phyloP scores from a whole-genome alignment of 148 eudicot species.

The Rhododendron mucronatum region DNA sequence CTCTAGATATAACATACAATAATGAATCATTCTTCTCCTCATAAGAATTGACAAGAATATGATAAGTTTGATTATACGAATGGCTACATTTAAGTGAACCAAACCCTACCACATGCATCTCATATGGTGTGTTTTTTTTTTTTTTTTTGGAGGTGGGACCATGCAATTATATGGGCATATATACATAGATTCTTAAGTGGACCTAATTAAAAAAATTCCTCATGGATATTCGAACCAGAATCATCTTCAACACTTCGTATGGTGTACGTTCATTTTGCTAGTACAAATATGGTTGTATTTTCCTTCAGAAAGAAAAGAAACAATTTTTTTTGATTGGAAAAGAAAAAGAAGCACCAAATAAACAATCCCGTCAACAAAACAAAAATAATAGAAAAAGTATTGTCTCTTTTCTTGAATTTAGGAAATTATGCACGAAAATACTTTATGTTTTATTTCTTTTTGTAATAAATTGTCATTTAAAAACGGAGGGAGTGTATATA shows the following conservation, averaged over 20 bases:
- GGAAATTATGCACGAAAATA: no score
- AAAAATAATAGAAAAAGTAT: background rate
- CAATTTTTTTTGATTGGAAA: background rate
- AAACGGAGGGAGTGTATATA: no score
- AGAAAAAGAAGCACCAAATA: background rate
- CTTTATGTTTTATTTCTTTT: no score
- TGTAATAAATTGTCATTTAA: no score
- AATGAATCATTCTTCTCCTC: slow-evolving; percentile 11
- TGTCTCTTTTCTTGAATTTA: background rate
- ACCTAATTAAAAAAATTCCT: slow-evolving; percentile 1
- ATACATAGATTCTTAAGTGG: slow-evolving; percentile 11
- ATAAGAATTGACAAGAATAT: background rate
- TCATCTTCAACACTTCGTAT: background rate
- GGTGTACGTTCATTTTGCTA: background rate
- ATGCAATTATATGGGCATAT: background rate
- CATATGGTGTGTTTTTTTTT: slow-evolving; percentile 20
- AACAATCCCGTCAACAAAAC: background rate
- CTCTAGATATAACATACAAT: background rate
- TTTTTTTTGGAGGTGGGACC: slow-evolving; percentile 5
- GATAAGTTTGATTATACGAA: slow-evolving; percentile 1
- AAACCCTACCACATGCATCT: slow-evolving; percentile 30
- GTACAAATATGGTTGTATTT: background rate
- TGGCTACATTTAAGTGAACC: slow-evolving; percentile 15
- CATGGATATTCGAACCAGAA: background rate
- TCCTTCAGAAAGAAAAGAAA: background rate